phyloP scores from a whole-genome alignment of 768 basidiomycete genomes.

The Auricularia cornea region DNA sequence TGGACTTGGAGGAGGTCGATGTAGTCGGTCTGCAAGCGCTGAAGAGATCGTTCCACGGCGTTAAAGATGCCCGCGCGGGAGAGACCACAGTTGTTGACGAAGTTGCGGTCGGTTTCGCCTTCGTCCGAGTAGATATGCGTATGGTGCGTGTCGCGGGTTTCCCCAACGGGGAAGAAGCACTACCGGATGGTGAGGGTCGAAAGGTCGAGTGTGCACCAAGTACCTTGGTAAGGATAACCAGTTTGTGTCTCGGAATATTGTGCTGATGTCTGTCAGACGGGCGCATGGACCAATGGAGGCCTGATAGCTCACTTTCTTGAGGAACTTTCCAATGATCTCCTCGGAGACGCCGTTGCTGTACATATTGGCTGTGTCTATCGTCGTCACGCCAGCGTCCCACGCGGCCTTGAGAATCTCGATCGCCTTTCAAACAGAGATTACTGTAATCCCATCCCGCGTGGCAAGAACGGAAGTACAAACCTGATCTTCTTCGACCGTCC shows the following conservation, averaged over 20 bases:
- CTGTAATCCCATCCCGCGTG: too few species aligned
- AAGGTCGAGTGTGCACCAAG: not conserved
- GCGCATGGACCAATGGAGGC: not conserved
- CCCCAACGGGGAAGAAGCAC: not conserved
- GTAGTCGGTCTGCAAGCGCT: constrained; percentile 30
- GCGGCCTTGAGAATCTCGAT: constrained; percentile 7
- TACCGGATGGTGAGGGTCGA: not conserved
- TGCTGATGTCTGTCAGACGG: not conserved
- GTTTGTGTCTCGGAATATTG: not conserved
- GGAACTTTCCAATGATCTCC: constrained; percentile 27
- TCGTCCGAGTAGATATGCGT: not conserved
- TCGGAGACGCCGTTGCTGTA: constrained; percentile 27
- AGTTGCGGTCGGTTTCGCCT: not conserved
- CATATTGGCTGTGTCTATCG: constrained; percentile 10
- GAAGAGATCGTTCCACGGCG: constrained; percentile 24
- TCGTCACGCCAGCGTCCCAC: constrained; percentile 8
- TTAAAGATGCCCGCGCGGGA: constrained; percentile 29
- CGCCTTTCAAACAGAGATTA: not conserved
- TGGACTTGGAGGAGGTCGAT: constrained; percentile 32
- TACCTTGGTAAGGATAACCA: constrained; percentile 24
- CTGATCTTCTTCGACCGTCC: not conserved
- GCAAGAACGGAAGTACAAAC: too few species aligned
- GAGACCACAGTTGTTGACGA: constrained; percentile 16
- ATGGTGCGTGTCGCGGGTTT: not conserved
- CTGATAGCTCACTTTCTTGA: constrained; percentile 30